Evolutionary conservation across 1,139 yeast genomes (phyloP).

Genomic region (Hemisphaericaspora subhashii): DNA sequence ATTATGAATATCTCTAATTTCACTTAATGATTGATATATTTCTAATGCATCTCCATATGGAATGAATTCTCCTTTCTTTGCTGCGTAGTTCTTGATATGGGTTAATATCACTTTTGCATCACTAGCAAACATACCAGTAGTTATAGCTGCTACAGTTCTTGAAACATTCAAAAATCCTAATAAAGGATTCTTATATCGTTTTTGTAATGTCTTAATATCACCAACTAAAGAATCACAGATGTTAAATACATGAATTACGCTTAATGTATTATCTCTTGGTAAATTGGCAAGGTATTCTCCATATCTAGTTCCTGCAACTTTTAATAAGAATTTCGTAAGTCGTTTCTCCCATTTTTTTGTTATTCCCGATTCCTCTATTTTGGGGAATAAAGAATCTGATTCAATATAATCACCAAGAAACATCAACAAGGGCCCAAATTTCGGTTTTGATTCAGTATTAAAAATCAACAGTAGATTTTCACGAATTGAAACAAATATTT

Average conservation of each 20-base stretch:
- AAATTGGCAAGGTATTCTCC: slow-evolving; percentile 50
- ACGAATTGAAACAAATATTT: slow-evolving; percentile 48
- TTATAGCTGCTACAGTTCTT: slow-evolving; percentile 53
- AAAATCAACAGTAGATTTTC: slow-evolving; percentile 48
- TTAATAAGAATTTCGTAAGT: slow-evolving; percentile 47
- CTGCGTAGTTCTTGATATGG: slow-evolving; percentile 50
- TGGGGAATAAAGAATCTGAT: slow-evolving; percentile 44
- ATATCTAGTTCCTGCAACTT: slow-evolving; percentile 60
- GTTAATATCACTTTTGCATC: slow-evolving; percentile 64
- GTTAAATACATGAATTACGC: slow-evolving; percentile 56
- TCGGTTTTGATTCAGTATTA: slow-evolving; percentile 53
- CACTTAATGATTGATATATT: slow-evolving; percentile 55
- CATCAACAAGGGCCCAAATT: slow-evolving; percentile 54
- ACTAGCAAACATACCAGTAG: slow-evolving; percentile 60
- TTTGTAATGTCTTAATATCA: slow-evolving; percentile 55
- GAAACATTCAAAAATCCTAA: slow-evolving; percentile 60
- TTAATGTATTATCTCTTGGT: slow-evolving; percentile 65
- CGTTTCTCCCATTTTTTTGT: slow-evolving; percentile 53
- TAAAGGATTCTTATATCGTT: slow-evolving; percentile 60
- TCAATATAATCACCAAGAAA: slow-evolving; percentile 55
- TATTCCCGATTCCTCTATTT: slow-evolving; percentile 37
- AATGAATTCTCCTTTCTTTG: slow-evolving; percentile 37
- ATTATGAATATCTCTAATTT: slow-evolving; percentile 52
- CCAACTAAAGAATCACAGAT: slow-evolving; percentile 57
- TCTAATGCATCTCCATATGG: slow-evolving; percentile 63